These are phyloP conservation scores for Pilaira anomala DNA, from an alignment of 192 early-diverging fungal species.

Conservation along the genomic window DNA sequence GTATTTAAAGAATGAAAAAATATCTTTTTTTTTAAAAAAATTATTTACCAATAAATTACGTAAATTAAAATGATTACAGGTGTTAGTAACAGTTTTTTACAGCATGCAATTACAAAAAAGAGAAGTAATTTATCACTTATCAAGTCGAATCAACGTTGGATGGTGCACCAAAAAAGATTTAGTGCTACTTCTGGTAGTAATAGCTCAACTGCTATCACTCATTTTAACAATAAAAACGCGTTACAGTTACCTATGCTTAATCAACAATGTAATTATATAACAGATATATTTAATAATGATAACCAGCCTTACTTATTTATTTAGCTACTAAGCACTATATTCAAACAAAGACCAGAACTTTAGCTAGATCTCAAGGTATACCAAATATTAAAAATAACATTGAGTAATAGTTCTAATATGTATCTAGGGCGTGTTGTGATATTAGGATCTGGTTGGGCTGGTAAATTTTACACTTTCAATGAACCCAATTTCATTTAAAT, in stretches of 20 bases:
- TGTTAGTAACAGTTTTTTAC: no score
- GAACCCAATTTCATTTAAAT: background rate
- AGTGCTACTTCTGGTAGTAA: no score
- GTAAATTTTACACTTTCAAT: slow-evolving; percentile 23
- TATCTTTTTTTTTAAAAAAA: no score
- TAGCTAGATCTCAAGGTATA: slow-evolving; percentile 29
- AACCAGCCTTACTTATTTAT: background rate
- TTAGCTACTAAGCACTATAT: slow-evolving; percentile 6
- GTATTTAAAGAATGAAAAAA: no score
- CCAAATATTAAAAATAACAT: background rate
- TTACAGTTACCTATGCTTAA: background rate
- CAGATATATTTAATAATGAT: background rate
- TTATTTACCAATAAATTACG: no score
- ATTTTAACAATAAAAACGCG: no score
- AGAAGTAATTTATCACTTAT: no score
- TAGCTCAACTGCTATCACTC: no score
- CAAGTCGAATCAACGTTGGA: no score
- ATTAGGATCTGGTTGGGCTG: slow-evolving; percentile 59
- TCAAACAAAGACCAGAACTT: slow-evolving; percentile 23
- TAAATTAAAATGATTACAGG: no score
- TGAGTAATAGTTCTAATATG: background rate
- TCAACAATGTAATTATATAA: background rate
- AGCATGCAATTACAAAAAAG: no score
- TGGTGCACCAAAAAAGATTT: no score
- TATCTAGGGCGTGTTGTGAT: slow-evolving; percentile 30